Percentiles rank a stretch among this genome's conserved stretches.
Evolutionary conservation across 225 moss, liverwort and hornwort species (phyloP).

Genomic region (Lunularia cruciata): DNA sequence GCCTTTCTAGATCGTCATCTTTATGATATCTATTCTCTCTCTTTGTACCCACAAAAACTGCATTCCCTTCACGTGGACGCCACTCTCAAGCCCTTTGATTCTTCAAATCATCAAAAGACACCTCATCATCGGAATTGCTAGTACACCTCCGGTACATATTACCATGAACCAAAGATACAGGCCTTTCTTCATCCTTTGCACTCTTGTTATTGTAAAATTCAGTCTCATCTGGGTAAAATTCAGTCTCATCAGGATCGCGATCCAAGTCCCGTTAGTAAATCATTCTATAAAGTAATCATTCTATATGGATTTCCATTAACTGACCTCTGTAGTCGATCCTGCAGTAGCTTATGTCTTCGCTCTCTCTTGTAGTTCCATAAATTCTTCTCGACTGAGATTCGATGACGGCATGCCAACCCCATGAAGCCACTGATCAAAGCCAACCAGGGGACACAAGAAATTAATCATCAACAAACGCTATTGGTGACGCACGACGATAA

Average conservation of each 20-base stretch:
- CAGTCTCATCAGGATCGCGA: slow-evolving; percentile 61
- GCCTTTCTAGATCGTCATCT: slow-evolving; percentile 45
- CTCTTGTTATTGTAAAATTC: slow-evolving; percentile 63
- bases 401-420: slow-evolving; percentile 69
- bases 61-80: slow-evolving; percentile 47
- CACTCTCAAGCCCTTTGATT: slow-evolving; percentile 46
- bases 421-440: slow-evolving; percentile 63
- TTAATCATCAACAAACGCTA: background rate
- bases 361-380: slow-evolving; percentile 89
- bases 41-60: slow-evolving; percentile 40
- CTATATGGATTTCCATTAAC: slow-evolving; percentile 2
- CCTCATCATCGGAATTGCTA: slow-evolving; percentile 72
- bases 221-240: slow-evolving; percentile 66
- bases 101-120: slow-evolving; percentile 72
- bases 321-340: slow-evolving; percentile 78
- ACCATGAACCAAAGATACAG: slow-evolving; percentile 48
- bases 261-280: slow-evolving; percentile 73
- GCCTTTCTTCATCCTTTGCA: slow-evolving; percentile 59
- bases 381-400: slow-evolving; percentile 83
- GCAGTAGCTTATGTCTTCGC: slow-evolving; percentile 62
- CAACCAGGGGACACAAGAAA: background rate
- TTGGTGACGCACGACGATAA: background rate
- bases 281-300: background rate
- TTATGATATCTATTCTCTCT: slow-evolving; percentile 58
- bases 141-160: slow-evolving; percentile 54